Base-by-base conservation (phyloP, 2,329 filamentous ascomycete species). In the Sporothrix globosa region DNA sequence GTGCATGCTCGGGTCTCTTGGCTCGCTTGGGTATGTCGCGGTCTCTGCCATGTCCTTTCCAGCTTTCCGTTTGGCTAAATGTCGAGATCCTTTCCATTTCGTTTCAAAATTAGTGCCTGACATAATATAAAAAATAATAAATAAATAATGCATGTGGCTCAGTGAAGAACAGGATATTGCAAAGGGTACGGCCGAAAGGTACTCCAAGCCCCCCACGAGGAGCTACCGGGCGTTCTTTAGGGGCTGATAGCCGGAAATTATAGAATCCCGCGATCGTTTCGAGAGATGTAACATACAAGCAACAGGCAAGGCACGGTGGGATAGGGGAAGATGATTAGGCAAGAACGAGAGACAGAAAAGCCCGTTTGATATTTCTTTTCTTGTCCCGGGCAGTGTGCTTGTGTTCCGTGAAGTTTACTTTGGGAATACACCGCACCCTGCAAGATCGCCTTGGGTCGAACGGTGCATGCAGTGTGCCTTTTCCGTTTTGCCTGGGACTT, bases 141-240 rank as follows among this genome's bases (percentile, higher is more conserved):
- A 7, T 34, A 34, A 9, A 34, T 34, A 6, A 34, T 34, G 34
- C 34, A 34, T 34, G 34, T 1, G 34, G 34, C 34, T 34, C 34
- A 34, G 34, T 34, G 5, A 7, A 44, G 14, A 11, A 27, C 9
- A 7, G n/a, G 3, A 63, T 13, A 44, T 44, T 7, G 41, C 41
- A 44, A 44, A 44, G 46, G 41, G 24, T 66, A 66, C 63, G 63
- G 63, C 63, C 61, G 46, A 66, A 21, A 66, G 30, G 7, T 14
- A 21, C 13, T 6, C 6, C 58, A 27, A 24, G 58, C n/a, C 21
- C 21, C 58, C 39, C 39, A 44, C 24, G 58, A 27, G 13, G 39
- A 27, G 39, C 9, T 44, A 21, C n/a, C 11, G 27, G 39, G 58
- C 4, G 13, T 19, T 10, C 3, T 50, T 9, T 19, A 50, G 19